phyloP scores from a whole-genome alignment of 1,284 basidiomycete species.

The Sanghuangporus weigelae region DNA sequence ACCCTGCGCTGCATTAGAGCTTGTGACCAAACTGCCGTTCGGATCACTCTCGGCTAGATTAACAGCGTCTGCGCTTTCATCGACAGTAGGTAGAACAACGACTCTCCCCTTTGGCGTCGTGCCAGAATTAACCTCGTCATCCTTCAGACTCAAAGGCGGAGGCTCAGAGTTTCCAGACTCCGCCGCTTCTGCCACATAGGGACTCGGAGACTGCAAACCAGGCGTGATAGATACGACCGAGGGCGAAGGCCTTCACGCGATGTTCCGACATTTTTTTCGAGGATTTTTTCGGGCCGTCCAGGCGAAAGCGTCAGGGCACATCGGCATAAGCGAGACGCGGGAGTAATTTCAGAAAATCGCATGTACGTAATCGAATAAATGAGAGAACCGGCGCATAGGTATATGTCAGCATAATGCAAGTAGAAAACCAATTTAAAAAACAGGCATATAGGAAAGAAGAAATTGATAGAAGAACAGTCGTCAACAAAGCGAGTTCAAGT shows the following conservation, averaged over 20 bases:
- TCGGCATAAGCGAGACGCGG: not conserved
- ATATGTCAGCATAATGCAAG: conserved; percentile 2
- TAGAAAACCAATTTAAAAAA: not conserved
- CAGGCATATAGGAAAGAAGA: not conserved
- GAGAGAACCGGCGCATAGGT: not conserved
- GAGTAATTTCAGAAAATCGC: not conserved
- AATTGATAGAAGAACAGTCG: not conserved
- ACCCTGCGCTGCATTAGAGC: not conserved
- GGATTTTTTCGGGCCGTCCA: not conserved
- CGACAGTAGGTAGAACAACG: not conserved
- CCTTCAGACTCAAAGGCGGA: not conserved
- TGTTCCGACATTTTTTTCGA: not conserved
- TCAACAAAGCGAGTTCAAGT: not conserved
- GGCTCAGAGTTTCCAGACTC: not conserved
- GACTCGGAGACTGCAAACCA: conserved; percentile 7
- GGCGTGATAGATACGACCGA: conserved; percentile 13
- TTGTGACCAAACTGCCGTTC: not conserved
- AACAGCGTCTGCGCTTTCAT: not conserved
- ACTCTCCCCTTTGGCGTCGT: conserved; percentile 11
- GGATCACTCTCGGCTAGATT: not conserved
- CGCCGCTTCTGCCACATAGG: not conserved
- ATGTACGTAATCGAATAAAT: conserved; percentile 4
- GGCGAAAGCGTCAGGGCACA: not conserved
- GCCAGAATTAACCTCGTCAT: not conserved
- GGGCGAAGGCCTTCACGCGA: conserved; percentile 8